Percentiles rank a stretch among this genome's conserved stretches.
Evolutionary conservation across 73 alveolate genomes (phyloP).

Genomic region (Effrenium voratum): DNA sequence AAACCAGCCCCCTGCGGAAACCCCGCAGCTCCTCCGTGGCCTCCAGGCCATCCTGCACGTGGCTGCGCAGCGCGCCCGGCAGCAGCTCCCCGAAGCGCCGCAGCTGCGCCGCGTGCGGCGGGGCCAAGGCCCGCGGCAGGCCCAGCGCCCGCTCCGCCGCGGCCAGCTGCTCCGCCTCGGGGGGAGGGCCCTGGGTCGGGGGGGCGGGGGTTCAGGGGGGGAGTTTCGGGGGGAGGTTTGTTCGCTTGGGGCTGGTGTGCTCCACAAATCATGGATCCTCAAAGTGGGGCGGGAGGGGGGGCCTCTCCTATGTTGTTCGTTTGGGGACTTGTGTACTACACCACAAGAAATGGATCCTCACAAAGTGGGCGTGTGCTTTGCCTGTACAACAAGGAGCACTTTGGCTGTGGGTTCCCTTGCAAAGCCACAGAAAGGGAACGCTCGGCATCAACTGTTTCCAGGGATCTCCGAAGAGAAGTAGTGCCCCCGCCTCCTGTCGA

Average conservation of each 20-base stretch:
- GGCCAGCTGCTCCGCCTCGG: too few relatives aligned
- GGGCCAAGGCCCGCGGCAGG: conserved; percentile 87
- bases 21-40: neutral
- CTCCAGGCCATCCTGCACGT: too few relatives aligned
- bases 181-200: neutral
- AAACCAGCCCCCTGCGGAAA: neutral
- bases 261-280: too few relatives aligned
- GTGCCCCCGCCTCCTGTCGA: neutral
- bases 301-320: too few relatives aligned
- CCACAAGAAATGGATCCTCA: too few relatives aligned
- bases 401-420: neutral
- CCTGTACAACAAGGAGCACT: neutral
- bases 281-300: too few relatives aligned
- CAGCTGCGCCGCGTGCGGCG: conserved; percentile 56
- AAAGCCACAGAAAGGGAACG: neutral
- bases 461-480: neutral
- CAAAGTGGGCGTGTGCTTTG: neutral
- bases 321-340: too few relatives aligned
- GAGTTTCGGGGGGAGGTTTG: too few relatives aligned
- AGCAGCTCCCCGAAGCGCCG: conserved; percentile 45
- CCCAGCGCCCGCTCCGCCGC: conserved; percentile 16
- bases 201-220: neutral
- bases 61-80: conserved; percentile 46
- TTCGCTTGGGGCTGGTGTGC: too few relatives aligned
- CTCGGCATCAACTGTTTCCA: neutral